Base-by-base conservation (phyloP, 208 protist species). In the Phytomonas sp. region DNA sequence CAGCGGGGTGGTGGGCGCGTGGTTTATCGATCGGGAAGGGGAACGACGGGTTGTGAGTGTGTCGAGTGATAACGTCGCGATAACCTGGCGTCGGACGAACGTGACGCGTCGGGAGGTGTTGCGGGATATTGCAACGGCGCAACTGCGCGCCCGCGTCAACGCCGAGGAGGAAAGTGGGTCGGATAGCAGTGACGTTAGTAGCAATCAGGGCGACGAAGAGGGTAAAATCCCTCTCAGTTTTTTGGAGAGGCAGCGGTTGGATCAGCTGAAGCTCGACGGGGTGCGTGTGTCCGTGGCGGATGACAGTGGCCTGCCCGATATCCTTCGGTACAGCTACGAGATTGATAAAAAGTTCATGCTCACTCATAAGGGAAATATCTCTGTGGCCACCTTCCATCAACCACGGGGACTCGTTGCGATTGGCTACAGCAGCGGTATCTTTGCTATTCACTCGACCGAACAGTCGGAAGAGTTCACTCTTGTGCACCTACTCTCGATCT, bases 401-500 rank as follows among this genome's bases (percentile, higher is more conserved):
- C 76, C 64, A 15, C 83, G 87, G 28, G 87, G 85, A 8, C 85
- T 97, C 62, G 73, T 96, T 32, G 87, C 89, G 23, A 82, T 95
- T 66, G 93, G 93, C 46, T 96, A 95, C 80, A 93, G 85, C 73
- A 95, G 83, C 72, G 93, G 93, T 59, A 92, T 93, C 75, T 96
- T 97, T 70, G 91, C 91, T 23, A 87, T 97, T 60, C 91, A 96
- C 74, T 78, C 84, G 11, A 68, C 93, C 15, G 65, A 68, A 26
- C 66, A n/a, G 46, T 70, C 72, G 15, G 76, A 67, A 40, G 71
- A 83, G 64, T 71, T 95, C 28, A 66, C 79, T 0, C 76, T 94
- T 20, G 78, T 96, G 31, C 94, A 98, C 65, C 74, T 95, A 26
- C 84, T 98, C 43, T 96, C 91, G 64, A 95, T 98, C 77, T 96